Base-by-base conservation (phyloP, 148 eudicot species). In the Cornus controversa region DNA sequence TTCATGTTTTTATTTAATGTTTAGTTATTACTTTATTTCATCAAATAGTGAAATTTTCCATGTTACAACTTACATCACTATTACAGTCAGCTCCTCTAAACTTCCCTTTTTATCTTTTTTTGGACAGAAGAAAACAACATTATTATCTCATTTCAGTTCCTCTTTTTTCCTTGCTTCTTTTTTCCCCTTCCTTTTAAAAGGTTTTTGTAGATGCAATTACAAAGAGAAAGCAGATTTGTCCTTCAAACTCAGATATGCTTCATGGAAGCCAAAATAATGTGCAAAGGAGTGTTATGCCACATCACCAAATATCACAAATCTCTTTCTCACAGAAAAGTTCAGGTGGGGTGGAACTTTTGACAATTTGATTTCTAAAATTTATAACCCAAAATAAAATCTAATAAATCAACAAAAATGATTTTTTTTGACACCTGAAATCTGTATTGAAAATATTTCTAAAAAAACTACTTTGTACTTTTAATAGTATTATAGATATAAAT, bases 191-290 rank as follows among this genome's bases (percentile, higher is more conserved):
- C 34, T 23, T 27, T 27, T 42, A 0, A 5, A 74, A 93, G 98
- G 98, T 94, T 67, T 86, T 94, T 72, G 95, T 94, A 69, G 98
- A 97, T 78, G 97, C 98, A 83, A 83, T 88, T 78, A 80, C 80
- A 70, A 94, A 94, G 86, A 89, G 98, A 81, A 94, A 94, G 84
- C 87, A 91, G 80, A 82, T 78, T 10, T 85, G 90, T 71, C 97
- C 97, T 70, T 85, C 91, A 29, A 80, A 83, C 75, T 71, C 81
- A 62, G 87, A 91, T 79, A 79, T 78, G 85, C 92, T 91, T 76
- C 88, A 90, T 84, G 93, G 96, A 86, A 87, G 78, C 75, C 77
- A 85, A 78, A 80, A 65, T 79, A 86, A 70, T 36, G 31, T 58
- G 24, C 53, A 25, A 24, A n/a, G n/a, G 28, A 75, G 25, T 69